phyloP scores from a whole-genome alignment of 352 stramenopile species.

The Phytophthora vignae region DNA sequence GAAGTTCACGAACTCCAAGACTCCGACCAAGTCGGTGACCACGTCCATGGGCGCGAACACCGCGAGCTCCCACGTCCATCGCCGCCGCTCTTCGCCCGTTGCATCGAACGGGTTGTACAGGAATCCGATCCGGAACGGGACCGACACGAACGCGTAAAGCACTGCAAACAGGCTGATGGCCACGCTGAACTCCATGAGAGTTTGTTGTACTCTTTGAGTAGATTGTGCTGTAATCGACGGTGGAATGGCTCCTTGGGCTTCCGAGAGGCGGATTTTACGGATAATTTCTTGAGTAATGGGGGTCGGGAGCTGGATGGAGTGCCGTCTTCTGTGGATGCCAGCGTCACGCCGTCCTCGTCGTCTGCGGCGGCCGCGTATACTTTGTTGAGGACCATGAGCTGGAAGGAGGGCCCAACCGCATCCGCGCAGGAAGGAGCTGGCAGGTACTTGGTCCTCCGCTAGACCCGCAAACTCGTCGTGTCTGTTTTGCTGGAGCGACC shows the following conservation, averaged over 20 bases:
- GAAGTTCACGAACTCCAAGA: slow-evolving; percentile 50
- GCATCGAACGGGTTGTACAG: slow-evolving; percentile 58
- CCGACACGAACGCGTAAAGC: slow-evolving; percentile 55
- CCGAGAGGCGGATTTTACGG: neutral
- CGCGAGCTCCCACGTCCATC: slow-evolving; percentile 52
- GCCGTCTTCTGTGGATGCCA: neutral
- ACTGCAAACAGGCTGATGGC: slow-evolving; percentile 30
- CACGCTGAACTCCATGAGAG: slow-evolving; percentile 53
- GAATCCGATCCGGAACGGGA: slow-evolving; percentile 70
- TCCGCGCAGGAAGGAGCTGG: neutral
- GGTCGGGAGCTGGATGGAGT: neutral
- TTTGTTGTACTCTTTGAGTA: slow-evolving; percentile 1
- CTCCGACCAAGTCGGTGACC: slow-evolving; percentile 46
- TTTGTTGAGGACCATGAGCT: slow-evolving; percentile 3
- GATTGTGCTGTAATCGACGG: neutral
- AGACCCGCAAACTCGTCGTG: neutral
- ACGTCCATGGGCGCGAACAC: slow-evolving; percentile 52
- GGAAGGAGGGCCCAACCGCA: neutral
- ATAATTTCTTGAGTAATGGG: slow-evolving; percentile 2
- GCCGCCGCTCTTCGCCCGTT: neutral
- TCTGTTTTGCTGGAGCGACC: neutral
- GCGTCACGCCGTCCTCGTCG: neutral
- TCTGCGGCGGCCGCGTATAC: slow-evolving; percentile 3
- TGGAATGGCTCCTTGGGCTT: neutral
- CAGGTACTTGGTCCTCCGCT: neutral